phyloP scores from a whole-genome alignment of 2,329 filamentous ascomycete species.

The Pseudopithomyces maydicus region DNA sequence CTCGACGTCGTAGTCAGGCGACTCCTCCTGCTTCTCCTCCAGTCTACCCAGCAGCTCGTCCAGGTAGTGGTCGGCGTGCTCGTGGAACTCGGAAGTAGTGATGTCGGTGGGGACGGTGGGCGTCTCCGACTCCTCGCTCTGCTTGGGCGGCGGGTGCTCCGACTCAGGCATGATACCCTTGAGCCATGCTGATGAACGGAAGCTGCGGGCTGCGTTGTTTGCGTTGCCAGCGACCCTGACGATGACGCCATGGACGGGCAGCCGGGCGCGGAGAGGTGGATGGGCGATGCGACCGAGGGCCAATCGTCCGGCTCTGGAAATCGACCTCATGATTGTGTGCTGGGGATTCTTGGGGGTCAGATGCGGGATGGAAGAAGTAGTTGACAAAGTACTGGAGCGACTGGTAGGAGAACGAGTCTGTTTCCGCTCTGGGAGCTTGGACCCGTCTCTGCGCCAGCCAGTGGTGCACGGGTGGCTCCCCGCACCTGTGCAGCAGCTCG shows the following conservation, averaged over 20 bases:
- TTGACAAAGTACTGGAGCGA: constrained; percentile 11
- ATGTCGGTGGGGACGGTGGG: constrained; percentile 66
- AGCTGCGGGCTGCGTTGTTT: constrained; percentile 20
- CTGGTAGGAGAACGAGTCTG: neutral
- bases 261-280: constrained; percentile 24
- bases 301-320: constrained; percentile 24
- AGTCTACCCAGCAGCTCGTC: constrained; percentile 62
- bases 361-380: neutral
- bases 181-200: constrained; percentile 31
- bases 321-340: constrained; percentile 23
- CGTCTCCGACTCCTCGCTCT: constrained; percentile 40
- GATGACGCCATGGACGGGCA: constrained; percentile 32
- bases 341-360: neutral
- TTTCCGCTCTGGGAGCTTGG: too few species aligned
- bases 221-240: constrained; percentile 17
- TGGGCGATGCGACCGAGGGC: constrained; percentile 30
- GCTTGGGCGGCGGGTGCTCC: constrained; percentile 44
- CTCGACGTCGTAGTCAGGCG: constrained; percentile 83
- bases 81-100: constrained; percentile 73
- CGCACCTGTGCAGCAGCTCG: too few species aligned
- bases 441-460: neutral
- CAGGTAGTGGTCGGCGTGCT: constrained; percentile 77
- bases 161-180: constrained; percentile 53
- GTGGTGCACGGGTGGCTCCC: too few species aligned
- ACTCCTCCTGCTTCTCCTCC: constrained; percentile 75